Conservation (phyloP, 2,329 filamentous ascomycete genomes). For the Cryphonectria naterciae region DNA sequence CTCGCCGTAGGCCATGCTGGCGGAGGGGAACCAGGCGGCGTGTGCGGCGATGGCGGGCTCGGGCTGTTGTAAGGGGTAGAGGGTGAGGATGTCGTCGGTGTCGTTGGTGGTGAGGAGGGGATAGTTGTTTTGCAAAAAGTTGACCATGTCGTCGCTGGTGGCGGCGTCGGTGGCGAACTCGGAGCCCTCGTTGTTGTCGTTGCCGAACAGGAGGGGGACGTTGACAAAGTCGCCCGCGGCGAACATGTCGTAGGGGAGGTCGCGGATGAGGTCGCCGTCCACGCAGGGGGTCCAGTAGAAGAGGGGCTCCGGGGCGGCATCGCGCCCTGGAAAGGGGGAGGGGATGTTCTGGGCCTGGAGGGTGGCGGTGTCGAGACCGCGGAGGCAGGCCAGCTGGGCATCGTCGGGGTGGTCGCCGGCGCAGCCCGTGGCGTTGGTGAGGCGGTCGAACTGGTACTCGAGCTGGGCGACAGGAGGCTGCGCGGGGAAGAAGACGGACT, state of each 20-base stretch:
- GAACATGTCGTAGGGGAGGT: slow-evolving; percentile 48
- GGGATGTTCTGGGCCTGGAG: slow-evolving; percentile 49
- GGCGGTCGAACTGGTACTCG: slow-evolving; percentile 52
- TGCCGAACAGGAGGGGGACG: slow-evolving; percentile 57
- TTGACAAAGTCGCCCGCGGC: slow-evolving; percentile 54
- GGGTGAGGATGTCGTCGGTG: slow-evolving; percentile 40
- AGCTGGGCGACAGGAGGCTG: slow-evolving; percentile 49
- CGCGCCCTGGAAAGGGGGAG: slow-evolving; percentile 45
- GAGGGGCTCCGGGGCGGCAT: slow-evolving; percentile 38
- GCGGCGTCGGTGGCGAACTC: slow-evolving; percentile 47
- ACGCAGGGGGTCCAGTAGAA: slow-evolving; percentile 58
- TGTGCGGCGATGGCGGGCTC: slow-evolving; percentile 41
- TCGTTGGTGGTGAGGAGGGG: slow-evolving; percentile 45
- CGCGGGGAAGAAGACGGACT: slow-evolving; percentile 55
- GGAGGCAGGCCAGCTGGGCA: slow-evolving; percentile 48
- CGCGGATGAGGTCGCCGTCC: slow-evolving; percentile 50
- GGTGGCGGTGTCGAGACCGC: slow-evolving; percentile 37
- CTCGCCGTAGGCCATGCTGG: slow-evolving; percentile 49
- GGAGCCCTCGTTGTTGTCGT: slow-evolving; percentile 52
- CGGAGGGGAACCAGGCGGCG: slow-evolving; percentile 48
- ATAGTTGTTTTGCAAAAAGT: slow-evolving; percentile 53
- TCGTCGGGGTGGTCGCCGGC: slow-evolving; percentile 34
- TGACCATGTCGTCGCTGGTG: slow-evolving; percentile 39
- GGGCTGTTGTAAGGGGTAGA: slow-evolving; percentile 44
- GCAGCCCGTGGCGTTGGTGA: slow-evolving; percentile 44